Conservation (phyloP, 371 early-diverging fungal species). For the Batkoa obscura region DNA sequence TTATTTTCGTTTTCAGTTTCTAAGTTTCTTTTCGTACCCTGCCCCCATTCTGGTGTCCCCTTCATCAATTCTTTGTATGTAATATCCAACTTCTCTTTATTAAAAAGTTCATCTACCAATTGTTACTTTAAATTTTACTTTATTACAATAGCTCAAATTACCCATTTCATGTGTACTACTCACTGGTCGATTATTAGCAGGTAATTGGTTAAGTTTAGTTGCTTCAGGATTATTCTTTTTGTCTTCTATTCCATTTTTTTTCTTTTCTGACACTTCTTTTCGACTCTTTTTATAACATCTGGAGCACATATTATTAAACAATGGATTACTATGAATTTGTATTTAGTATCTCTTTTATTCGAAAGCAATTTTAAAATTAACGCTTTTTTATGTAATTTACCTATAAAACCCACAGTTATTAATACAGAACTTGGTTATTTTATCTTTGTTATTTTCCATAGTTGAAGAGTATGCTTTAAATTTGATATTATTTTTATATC, state of each 20-base stretch:
- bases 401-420: conserved; percentile 48
- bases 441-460: conserved; percentile 37
- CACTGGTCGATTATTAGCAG: neutral
- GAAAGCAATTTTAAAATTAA: no score
- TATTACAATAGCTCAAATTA: no score
- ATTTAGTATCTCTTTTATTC: neutral
- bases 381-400: conserved; percentile 10
- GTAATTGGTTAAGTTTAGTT: conserved; percentile 9
- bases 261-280: conserved; percentile 7
- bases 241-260: neutral
- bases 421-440: conserved; percentile 26
- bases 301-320: conserved; percentile 59
- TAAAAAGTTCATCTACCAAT: no score
- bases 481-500: no score
- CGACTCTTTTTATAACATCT: conserved; percentile 48
- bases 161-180: no score
- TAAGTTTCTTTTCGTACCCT: no score
- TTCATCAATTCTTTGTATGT: no score
- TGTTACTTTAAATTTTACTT: no score
- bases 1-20: no score
- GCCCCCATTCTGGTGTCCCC: no score
- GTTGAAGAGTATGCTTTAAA: neutral
- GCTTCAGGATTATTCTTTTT: conserved; percentile 5
- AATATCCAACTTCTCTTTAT: no score
- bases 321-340: conserved; percentile 18